These are phyloP conservation scores for Phytophthora pistaciae DNA, from an alignment of 352 stramenopile species.

Conservation along the genomic window DNA sequence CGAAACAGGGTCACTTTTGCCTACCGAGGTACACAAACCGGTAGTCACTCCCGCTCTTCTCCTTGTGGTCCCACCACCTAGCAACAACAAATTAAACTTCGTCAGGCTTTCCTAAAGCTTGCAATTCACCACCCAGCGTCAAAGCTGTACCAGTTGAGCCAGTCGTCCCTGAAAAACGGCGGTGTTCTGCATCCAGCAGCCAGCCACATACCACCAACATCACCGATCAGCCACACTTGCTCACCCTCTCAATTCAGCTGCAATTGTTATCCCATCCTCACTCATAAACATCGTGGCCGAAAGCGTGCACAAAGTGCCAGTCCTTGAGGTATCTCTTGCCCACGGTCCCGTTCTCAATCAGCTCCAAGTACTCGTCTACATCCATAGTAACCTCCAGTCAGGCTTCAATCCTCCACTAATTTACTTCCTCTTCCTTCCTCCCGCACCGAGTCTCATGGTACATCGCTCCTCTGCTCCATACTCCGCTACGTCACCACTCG, in stretches of 20 bases:
- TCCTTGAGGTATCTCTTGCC: conserved; percentile 88
- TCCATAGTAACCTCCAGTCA: neutral
- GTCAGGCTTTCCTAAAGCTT: neutral
- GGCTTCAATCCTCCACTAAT: neutral
- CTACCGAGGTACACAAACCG: conserved; percentile 97
- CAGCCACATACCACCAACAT: conserved; percentile 25
- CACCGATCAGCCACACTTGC: conserved; percentile 11
- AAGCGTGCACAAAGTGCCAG: conserved; percentile 85
- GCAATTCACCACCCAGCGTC: neutral
- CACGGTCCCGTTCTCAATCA: conserved; percentile 50
- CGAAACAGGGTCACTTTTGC: neutral
- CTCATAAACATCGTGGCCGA: conserved; percentile 67
- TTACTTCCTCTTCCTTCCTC: neutral
- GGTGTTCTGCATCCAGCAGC: conserved; percentile 67
- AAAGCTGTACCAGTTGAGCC: conserved; percentile 87
- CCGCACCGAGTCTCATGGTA: conserved; percentile 71
- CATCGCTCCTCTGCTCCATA: conserved; percentile 68
- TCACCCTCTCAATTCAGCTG: conserved; percentile 13
- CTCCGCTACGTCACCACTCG: conserved; percentile 63
- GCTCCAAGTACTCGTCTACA: conserved; percentile 71
- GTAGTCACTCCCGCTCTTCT: conserved; percentile 88
- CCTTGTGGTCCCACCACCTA: conserved; percentile 87
- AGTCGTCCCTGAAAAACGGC: conserved; percentile 91
- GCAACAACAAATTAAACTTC: neutral
- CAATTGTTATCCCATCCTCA: conserved; percentile 29